phyloP scores from a whole-genome alignment of 495 filamentous ascomycete species.

The Neurospora sp. region DNA sequence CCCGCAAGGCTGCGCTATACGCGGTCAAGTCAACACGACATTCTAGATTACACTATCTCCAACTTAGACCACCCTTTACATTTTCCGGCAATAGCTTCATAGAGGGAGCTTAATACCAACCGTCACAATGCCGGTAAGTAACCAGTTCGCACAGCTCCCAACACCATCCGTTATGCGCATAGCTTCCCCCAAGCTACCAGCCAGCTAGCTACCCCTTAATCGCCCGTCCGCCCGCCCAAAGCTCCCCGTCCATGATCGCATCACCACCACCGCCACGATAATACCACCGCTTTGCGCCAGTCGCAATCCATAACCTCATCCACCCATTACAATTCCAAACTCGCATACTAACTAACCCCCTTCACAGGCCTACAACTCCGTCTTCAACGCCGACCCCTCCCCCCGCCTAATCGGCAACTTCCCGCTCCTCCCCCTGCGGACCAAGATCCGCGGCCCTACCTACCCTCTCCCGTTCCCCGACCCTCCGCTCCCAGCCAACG shows the following conservation, averaged over 20 bases:
- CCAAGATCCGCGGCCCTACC: slow-evolving; percentile 82
- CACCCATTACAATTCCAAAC: neutral
- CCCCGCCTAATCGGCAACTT: slow-evolving; percentile 65
- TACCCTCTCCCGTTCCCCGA: slow-evolving; percentile 56
- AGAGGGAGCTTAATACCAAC: neutral
- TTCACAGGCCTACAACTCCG: slow-evolving; percentile 79
- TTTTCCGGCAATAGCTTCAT: neutral
- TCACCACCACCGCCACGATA: neutral
- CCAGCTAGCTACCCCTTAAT: neutral
- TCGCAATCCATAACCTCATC: neutral
- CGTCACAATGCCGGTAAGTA: slow-evolving; percentile 8
- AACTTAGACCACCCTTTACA: neutral
- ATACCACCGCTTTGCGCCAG: neutral
- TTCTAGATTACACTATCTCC: neutral
- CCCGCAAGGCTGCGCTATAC: slow-evolving; percentile 21
- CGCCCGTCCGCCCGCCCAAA: neutral
- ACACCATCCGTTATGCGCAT: neutral
- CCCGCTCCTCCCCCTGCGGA: slow-evolving; percentile 87
- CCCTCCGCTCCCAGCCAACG: slow-evolving; percentile 56
- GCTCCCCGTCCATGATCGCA: neutral
- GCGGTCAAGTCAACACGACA: neutral
- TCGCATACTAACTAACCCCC: neutral
- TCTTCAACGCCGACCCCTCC: slow-evolving; percentile 71
- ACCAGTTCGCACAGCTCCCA: neutral
- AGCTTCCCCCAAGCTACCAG: neutral